phyloP scores from a whole-genome alignment of 805 yeast species.

The Pichia rugopelliculosa region DNA sequence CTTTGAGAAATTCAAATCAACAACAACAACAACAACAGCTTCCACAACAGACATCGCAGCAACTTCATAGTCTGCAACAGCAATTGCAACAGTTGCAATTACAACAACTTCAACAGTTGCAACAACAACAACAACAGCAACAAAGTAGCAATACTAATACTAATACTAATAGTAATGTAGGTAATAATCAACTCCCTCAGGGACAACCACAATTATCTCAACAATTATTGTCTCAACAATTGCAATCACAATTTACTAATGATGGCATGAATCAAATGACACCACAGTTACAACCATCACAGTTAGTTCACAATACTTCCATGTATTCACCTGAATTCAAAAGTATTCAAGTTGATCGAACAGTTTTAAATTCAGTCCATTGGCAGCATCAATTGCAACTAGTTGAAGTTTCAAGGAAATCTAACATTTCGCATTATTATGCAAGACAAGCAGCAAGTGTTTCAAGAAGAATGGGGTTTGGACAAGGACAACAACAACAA shows the following conservation, averaged over 20 bases:
- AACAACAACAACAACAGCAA: slow-evolving; percentile 13
- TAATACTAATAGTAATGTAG: no score
- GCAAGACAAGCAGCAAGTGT: slow-evolving; percentile 76
- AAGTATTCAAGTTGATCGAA: slow-evolving; percentile 29
- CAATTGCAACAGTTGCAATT: slow-evolving; percentile 22
- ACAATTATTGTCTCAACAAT: slow-evolving; percentile 24
- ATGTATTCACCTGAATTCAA: slow-evolving; percentile 7
- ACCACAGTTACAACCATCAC: slow-evolving; percentile 22
- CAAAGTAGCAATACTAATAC: slow-evolving; percentile 24
- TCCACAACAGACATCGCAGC: slow-evolving; percentile 20
- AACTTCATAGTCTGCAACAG: slow-evolving; percentile 17
- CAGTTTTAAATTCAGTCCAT: slow-evolving; percentile 33
- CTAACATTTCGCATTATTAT: slow-evolving; percentile 68
- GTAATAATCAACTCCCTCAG: slow-evolving; percentile 14
- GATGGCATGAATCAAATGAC: slow-evolving; percentile 17
- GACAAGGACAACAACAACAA: slow-evolving; percentile 29
- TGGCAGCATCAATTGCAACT: slow-evolving; percentile 81
- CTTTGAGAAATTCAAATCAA: slow-evolving; percentile 24
- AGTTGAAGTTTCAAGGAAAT: slow-evolving; percentile 57
- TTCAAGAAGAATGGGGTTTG: slow-evolving; percentile 37
- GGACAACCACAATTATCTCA: slow-evolving; percentile 29
- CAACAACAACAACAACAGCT: slow-evolving; percentile 21
- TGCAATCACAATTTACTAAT: slow-evolving; percentile 15
- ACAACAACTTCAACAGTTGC: slow-evolving; percentile 18
- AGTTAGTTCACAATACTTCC: slow-evolving; percentile 17